Conservation (phyloP, 2,329 filamentous ascomycete genomes). For the Periconia macrospinosa region DNA sequence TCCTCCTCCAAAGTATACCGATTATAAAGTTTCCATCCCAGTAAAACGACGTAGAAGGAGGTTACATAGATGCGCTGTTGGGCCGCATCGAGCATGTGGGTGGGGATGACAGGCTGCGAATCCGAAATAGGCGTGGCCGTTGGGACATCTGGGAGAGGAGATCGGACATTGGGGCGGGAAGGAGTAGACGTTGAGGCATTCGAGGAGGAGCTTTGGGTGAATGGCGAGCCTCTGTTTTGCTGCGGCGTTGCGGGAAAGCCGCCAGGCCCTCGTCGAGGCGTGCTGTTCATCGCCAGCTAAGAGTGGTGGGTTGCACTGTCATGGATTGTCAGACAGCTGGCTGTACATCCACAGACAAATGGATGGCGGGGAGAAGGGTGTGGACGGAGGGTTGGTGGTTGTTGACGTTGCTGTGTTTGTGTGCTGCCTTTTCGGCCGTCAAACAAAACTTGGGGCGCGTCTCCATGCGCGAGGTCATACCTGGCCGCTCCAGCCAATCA, state of each 20-base stretch:
- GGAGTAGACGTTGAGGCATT: conserved; percentile 21
- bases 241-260: conserved; percentile 77
- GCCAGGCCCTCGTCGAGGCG: conserved; percentile 77
- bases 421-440: conserved; percentile 8
- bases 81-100: conserved; percentile 82
- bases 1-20: conserved; percentile 78
- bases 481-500: conserved; percentile 24
- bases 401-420: conserved; percentile 15
- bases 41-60: conserved; percentile 73
- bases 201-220: conserved; percentile 22
- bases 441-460: conserved; percentile 37
- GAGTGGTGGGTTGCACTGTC: conserved; percentile 16
- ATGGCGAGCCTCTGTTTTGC: conserved; percentile 44
- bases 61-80: conserved; percentile 87
- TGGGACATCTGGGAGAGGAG: conserved; percentile 38
- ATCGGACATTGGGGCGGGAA: conserved; percentile 36
- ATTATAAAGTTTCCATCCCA: conserved; percentile 86
- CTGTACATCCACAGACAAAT: neutral
- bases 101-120: conserved; percentile 71
- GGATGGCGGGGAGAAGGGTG: neutral
- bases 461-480: conserved; percentile 23
- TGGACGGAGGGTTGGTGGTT: neutral
- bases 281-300: conserved; percentile 71
- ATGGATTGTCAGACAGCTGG: conserved; percentile 15
- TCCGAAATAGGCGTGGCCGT: conserved; percentile 19